Evolutionary conservation across 306 rosid genomes (phyloP).

Genomic region (Vigna trinervia): DNA sequence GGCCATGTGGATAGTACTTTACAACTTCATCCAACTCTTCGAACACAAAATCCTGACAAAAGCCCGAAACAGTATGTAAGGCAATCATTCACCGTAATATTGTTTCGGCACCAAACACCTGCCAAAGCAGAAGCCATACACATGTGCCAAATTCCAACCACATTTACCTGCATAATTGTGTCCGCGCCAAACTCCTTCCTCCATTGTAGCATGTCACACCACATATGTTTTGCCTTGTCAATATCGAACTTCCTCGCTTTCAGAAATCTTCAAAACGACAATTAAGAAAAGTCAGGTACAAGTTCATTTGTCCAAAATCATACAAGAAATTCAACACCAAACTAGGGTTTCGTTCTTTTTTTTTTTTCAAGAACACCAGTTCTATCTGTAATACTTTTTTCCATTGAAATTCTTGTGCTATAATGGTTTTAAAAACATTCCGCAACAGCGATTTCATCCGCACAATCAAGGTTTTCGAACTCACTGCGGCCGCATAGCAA

Average conservation of each 20-base stretch:
- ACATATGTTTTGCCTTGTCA: slow-evolving; percentile 95
- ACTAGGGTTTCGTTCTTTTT: background rate
- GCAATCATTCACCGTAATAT: slow-evolving; percentile 16
- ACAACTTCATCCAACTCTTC: slow-evolving; percentile 78
- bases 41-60: slow-evolving; percentile 86
- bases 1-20: slow-evolving; percentile 89
- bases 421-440: background rate
- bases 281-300: slow-evolving; percentile 6
- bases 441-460: background rate
- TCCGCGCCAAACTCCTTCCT: slow-evolving; percentile 86
- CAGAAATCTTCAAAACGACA: slow-evolving; percentile 66
- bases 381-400: background rate
- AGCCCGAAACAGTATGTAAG: slow-evolving; percentile 25
- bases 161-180: slow-evolving; percentile 76
- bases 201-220: slow-evolving; percentile 99
- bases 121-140: slow-evolving; percentile 9
- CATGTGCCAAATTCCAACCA: slow-evolving; percentile 16
- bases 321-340: slow-evolving; percentile 20
- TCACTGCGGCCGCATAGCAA: background rate
- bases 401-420: background rate
- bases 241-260: slow-evolving; percentile 94
- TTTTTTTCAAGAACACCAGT: background rate
- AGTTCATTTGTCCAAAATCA: slow-evolving; percentile 7
- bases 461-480: background rate
- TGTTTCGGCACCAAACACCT: background rate